Conservation (phyloP, 1,284 basidiomycete species). For the Porogramme epimiltina region DNA sequence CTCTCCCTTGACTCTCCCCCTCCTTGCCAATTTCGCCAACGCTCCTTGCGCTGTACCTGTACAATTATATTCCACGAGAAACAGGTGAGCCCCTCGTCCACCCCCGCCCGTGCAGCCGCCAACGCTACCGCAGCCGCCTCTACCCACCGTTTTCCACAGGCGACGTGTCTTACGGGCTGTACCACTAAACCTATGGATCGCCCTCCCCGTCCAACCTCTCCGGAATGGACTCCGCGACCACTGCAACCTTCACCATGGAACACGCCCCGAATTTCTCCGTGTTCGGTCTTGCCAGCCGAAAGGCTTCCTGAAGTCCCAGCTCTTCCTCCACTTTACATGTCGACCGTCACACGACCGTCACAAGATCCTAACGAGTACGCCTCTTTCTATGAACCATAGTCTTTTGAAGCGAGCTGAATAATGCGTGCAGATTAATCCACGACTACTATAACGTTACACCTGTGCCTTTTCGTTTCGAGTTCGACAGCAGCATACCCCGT, state of each 20-base stretch:
- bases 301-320: neutral
- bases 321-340: slow-evolving; percentile 4
- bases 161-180: neutral
- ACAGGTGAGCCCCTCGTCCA: neutral
- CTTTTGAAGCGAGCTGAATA: neutral
- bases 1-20: neutral
- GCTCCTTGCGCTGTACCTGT: slow-evolving; percentile 1
- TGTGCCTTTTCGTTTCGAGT: slow-evolving; percentile 12
- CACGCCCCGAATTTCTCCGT: slow-evolving; percentile 4
- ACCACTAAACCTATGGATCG: neutral
- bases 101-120: neutral
- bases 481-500: slow-evolving; percentile 1
- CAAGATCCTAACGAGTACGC: slow-evolving; percentile 6
- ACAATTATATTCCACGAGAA: neutral
- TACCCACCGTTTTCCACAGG: neutral
- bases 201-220: neutral
- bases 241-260: slow-evolving; percentile 7
- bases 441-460: slow-evolving; percentile 26
- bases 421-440: slow-evolving; percentile 21
- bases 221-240: slow-evolving; percentile 4
- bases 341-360: slow-evolving; percentile 1
- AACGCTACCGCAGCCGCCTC: too few species aligned
- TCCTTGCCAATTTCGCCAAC: neutral
- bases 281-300: neutral
- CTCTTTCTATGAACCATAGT: neutral